Conservation (phyloP, 495 filamentous ascomycete genomes). For the Penicillium bialowiezense region DNA sequence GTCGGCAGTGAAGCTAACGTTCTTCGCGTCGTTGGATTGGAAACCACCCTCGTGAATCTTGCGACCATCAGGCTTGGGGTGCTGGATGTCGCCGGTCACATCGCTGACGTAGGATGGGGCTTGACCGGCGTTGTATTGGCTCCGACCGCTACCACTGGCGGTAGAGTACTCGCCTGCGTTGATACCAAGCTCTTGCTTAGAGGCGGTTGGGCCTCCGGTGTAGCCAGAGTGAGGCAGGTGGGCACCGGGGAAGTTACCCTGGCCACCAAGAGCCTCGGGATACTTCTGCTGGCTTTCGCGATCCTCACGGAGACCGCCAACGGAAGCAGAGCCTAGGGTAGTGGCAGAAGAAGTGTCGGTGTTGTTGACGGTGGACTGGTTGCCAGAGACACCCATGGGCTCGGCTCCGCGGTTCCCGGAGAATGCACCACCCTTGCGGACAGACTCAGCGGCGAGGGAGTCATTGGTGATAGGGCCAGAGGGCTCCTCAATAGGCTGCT, state of each 20-base stretch:
- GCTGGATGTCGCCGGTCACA: conserved; percentile 29
- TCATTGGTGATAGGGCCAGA: conserved; percentile 58
- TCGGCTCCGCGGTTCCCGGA: conserved; percentile 48
- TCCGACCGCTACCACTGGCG: conserved; percentile 27
- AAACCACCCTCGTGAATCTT: conserved; percentile 56
- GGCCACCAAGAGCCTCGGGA: conserved; percentile 48
- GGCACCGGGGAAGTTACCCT: conserved; percentile 46
- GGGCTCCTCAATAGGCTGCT: conserved; percentile 47
- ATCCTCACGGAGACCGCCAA: conserved; percentile 47
- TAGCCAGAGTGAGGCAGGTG: conserved; percentile 42
- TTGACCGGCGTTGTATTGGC: conserved; percentile 27
- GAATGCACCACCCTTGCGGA: conserved; percentile 50
- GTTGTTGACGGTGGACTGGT: conserved; percentile 52
- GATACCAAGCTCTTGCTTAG: conserved; percentile 36
- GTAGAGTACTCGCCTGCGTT: conserved; percentile 22
- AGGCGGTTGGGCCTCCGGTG: conserved; percentile 38
- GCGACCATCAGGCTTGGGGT: conserved; percentile 52
- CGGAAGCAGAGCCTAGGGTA: conserved; percentile 47
- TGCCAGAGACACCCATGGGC: conserved; percentile 44
- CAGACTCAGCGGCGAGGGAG: conserved; percentile 64
- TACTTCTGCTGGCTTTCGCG: conserved; percentile 45
- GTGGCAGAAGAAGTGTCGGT: conserved; percentile 53
- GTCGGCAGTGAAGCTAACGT: conserved; percentile 58
- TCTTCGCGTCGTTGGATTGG: conserved; percentile 43
- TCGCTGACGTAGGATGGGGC: conserved; percentile 47